These are phyloP conservation scores for Globisporangium acanthophoron DNA, from an alignment of 352 stramenopile species.

Conservation along the genomic window DNA sequence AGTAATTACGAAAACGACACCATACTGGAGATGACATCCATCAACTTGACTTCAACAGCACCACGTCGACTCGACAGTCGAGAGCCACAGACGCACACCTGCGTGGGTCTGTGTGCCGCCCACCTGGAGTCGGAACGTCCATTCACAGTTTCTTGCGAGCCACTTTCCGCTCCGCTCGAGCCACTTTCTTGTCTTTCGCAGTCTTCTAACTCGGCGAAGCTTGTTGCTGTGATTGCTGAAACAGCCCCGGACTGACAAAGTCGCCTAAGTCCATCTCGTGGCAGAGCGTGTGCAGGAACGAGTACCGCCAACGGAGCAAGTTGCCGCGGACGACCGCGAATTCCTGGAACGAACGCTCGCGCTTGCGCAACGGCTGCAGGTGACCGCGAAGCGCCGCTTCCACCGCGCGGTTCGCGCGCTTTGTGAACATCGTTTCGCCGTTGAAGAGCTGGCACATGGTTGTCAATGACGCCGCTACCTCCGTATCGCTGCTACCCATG, in stretches of 20 bases:
- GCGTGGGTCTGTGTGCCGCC: no score
- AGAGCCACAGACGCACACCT: no score
- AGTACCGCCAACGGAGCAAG: conserved; percentile 31
- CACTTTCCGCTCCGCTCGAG: not conserved
- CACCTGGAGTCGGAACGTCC: not conserved
- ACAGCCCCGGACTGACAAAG: not conserved
- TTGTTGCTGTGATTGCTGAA: not conserved
- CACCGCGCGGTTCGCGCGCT: conserved; percentile 17
- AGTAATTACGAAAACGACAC: no score
- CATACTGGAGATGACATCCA: no score
- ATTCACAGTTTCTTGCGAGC: not conserved
- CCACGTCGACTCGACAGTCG: no score
- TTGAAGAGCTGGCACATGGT: conserved; percentile 26
- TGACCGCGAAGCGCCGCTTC: not conserved
- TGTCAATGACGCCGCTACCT: not conserved
- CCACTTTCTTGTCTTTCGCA: no score
- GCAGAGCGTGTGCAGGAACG: conserved; percentile 34
- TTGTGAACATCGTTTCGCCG: conserved; percentile 33
- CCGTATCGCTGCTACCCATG: not conserved
- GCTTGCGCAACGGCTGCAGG: conserved; percentile 4
- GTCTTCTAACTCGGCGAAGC: not conserved
- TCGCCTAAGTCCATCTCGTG: conserved; percentile 27
- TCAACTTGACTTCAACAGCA: no score
- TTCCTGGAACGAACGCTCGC: conserved; percentile 1
- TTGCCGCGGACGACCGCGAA: conserved; percentile 8